phyloP scores from a whole-genome alignment of 2,329 filamentous ascomycete genomes.

The Piedraia hortae region DNA sequence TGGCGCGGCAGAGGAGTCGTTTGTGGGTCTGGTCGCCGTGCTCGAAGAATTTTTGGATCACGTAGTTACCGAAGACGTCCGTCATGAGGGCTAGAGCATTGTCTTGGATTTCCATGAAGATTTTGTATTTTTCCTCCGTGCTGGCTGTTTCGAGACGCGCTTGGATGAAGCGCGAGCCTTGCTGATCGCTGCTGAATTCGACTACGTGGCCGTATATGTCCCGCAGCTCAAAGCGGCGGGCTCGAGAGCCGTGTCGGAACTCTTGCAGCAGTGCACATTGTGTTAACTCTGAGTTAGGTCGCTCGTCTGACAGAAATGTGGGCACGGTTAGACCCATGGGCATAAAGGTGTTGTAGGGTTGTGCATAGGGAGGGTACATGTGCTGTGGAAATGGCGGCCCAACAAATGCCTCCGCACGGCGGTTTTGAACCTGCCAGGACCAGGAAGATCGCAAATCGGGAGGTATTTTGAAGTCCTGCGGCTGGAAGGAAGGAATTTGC shows the following conservation, averaged over 20 bases:
- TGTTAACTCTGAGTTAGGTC: too few species aligned
- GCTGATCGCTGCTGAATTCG: slow-evolving; percentile 86
- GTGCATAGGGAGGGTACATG: too few species aligned
- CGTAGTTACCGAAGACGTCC: slow-evolving; percentile 93
- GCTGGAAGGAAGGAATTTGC: too few species aligned
- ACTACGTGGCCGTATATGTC: slow-evolving; percentile 72
- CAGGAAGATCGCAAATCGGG: too few species aligned
- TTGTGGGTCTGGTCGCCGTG: slow-evolving; percentile 89
- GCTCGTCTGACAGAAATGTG: too few species aligned
- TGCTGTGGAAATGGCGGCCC: too few species aligned
- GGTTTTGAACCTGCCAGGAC: too few species aligned
- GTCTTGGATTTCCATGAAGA: slow-evolving; percentile 65
- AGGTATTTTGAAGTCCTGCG: too few species aligned
- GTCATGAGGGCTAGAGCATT: slow-evolving; percentile 79
- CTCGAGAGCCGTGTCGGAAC: slow-evolving; percentile 48
- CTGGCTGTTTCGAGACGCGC: slow-evolving; percentile 76
- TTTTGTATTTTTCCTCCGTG: slow-evolving; percentile 77
- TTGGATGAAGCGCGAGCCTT: slow-evolving; percentile 88
- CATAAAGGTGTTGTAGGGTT: too few species aligned
- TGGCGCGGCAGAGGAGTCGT: slow-evolving; percentile 54
- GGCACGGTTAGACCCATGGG: too few species aligned
- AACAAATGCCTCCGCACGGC: too few species aligned
- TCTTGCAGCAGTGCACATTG: slow-evolving; percentile 53
- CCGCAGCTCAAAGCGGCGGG: slow-evolving; percentile 53
- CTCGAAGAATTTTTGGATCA: slow-evolving; percentile 93